These are phyloP conservation scores for Sinapis alba DNA, from an alignment of 441 rosid genomes.

Conservation along the genomic window DNA sequence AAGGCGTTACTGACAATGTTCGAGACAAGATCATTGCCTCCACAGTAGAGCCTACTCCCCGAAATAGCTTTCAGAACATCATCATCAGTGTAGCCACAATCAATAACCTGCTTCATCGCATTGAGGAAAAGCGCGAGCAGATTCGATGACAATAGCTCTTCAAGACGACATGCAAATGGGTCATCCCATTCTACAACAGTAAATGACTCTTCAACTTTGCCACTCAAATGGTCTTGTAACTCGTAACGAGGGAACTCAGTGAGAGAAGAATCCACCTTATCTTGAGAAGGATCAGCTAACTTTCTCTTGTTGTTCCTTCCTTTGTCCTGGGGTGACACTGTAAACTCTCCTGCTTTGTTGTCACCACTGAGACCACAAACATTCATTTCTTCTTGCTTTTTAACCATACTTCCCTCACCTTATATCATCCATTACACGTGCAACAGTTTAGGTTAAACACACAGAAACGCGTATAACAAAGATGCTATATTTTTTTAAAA, in stretches of 20 bases:
- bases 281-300: slow-evolving; percentile 72
- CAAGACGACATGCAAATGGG: slow-evolving; percentile 69
- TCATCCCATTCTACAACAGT: slow-evolving; percentile 82
- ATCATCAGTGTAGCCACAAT: slow-evolving; percentile 68
- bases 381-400: slow-evolving; percentile 26
- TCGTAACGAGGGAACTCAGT: slow-evolving; percentile 63
- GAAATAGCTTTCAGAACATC: slow-evolving; percentile 72
- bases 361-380: slow-evolving; percentile 60
- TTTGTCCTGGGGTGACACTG: slow-evolving; percentile 64
- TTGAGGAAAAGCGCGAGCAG: slow-evolving; percentile 71
- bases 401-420: slow-evolving; percentile 30
- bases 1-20: slow-evolving; percentile 76
- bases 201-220: slow-evolving; percentile 47
- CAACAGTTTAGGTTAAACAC: background rate
- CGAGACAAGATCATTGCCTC: slow-evolving; percentile 70
- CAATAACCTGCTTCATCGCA: slow-evolving; percentile 72
- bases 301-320: slow-evolving; percentile 88
- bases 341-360: slow-evolving; percentile 53
- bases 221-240: slow-evolving; percentile 24
- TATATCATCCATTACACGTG: slow-evolving; percentile 16
- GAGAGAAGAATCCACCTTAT: slow-evolving; percentile 48
- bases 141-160: slow-evolving; percentile 70
- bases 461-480: background rate
- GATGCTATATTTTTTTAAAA: background rate
- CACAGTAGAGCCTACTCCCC: slow-evolving; percentile 81